A percentile compares a stretch with the other conserved stretches of the same genome.
These are phyloP conservation scores for Neocatenulostroma microsporum DNA, from an alignment of 2,329 filamentous ascomycete genomes.

Conservation along the genomic window DNA sequence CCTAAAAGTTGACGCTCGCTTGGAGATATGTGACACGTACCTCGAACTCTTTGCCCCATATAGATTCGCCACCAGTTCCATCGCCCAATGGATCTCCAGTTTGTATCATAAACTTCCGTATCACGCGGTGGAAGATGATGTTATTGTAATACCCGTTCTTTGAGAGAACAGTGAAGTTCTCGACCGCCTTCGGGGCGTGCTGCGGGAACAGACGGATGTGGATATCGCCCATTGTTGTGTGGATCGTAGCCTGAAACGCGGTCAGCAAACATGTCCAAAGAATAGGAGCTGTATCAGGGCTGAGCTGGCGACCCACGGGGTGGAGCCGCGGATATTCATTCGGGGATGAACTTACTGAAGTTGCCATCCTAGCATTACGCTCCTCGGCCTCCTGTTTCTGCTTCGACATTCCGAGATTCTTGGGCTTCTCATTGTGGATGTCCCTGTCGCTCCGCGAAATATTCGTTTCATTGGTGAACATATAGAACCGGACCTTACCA, in stretches of 20 bases:
- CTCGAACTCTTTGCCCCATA: slow-evolving; percentile 89
- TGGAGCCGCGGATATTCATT: too few relatives aligned
- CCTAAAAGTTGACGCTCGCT: too few relatives aligned
- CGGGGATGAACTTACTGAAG: too few relatives aligned
- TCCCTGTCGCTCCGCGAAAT: slow-evolving; percentile 79
- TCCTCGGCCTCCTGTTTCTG: slow-evolving; percentile 46
- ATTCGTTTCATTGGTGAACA: slow-evolving; percentile 88
- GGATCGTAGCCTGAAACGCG: slow-evolving; percentile 82
- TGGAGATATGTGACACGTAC: too few relatives aligned
- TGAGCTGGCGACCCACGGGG: too few relatives aligned
- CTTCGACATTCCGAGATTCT: slow-evolving; percentile 46
- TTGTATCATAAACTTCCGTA: slow-evolving; percentile 98
- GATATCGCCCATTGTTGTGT: slow-evolving; percentile 92
- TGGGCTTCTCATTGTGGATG: slow-evolving; percentile 89
- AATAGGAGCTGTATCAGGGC: too few relatives aligned
- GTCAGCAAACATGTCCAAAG: too few relatives aligned
- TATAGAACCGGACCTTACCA: slow-evolving; percentile 89
- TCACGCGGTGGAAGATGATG: slow-evolving; percentile 94
- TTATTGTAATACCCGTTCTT: slow-evolving; percentile 93
- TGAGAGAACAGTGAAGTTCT: slow-evolving; percentile 93
- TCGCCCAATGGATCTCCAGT: slow-evolving; percentile 79
- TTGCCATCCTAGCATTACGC: slow-evolving; percentile 65
- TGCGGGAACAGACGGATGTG: slow-evolving; percentile 88
- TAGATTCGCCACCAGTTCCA: slow-evolving; percentile 81
- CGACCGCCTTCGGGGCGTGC: slow-evolving; percentile 85